phyloP scores from a whole-genome alignment of 2,329 filamentous ascomycete species.

The Colletotrichum melonis region DNA sequence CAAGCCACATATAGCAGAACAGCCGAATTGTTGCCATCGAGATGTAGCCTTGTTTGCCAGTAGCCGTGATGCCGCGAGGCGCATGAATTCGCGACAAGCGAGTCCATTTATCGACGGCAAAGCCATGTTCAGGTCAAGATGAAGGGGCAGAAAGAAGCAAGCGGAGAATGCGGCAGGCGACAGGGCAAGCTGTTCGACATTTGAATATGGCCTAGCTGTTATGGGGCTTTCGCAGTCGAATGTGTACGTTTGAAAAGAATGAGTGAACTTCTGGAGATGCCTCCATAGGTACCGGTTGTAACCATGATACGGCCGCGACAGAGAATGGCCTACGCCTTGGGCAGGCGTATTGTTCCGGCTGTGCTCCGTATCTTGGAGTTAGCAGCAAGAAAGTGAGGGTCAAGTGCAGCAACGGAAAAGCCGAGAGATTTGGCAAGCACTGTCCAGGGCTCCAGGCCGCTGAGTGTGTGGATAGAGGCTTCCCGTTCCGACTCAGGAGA shows the following conservation, averaged over 20 bases:
- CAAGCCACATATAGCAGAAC: background rate
- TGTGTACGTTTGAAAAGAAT: background rate
- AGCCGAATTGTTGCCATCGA: background rate
- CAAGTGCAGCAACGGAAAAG: no score
- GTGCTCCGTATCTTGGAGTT: no score
- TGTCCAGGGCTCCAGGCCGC: no score
- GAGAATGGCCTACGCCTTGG: no score
- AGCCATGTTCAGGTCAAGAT: background rate
- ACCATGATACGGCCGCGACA: background rate
- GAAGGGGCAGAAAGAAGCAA: conserved; percentile 1
- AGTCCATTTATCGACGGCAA: background rate
- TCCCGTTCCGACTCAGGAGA: no score
- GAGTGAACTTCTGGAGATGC: no score
- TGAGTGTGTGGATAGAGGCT: background rate
- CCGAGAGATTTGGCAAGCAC: no score
- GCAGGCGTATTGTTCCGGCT: no score
- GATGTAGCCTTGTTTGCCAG: background rate
- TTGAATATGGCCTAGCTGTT: background rate
- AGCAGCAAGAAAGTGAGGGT: no score
- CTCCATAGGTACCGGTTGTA: background rate
- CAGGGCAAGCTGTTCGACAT: background rate
- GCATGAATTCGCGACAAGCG: background rate
- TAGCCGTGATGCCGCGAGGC: background rate
- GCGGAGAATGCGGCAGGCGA: background rate
- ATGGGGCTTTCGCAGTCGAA: background rate